Percentiles rank a stretch among this genome's conserved stretches.
Evolutionary conservation across 352 stramenopile species (phyloP).

Genomic region (Blastocystis sp.): DNA sequence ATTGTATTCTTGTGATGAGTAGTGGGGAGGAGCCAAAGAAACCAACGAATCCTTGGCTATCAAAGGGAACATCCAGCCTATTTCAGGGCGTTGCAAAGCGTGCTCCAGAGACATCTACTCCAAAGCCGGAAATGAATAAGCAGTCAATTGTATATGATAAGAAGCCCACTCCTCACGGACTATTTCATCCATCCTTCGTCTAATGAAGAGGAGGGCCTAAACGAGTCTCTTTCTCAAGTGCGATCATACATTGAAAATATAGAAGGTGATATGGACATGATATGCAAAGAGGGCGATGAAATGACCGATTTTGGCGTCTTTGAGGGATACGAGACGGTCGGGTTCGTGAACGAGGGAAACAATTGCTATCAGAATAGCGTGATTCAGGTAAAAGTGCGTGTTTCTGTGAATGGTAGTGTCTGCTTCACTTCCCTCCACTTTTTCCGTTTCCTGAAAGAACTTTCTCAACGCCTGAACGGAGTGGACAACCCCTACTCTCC

Average conservation of each 20-base stretch:
- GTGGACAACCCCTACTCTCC: constrained; percentile 46
- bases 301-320: constrained; percentile 4
- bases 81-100: not conserved
- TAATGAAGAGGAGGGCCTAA: not conserved
- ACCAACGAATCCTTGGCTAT: constrained; percentile 35
- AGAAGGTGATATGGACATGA: not conserved
- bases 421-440: constrained; percentile 46
- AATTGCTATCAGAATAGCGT: constrained; percentile 65
- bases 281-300: constrained; percentile 2
- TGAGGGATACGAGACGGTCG: constrained; percentile 29
- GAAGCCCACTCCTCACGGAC: not conserved
- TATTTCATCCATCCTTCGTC: not conserved
- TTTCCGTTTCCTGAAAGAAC: constrained; percentile 2
- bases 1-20: not conserved
- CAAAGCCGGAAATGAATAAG: not conserved
- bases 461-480: not conserved
- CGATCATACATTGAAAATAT: not conserved
- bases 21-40: not conserved
- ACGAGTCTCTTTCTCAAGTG: not conserved
- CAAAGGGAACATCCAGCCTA: constrained; percentile 37
- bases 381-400: constrained; percentile 7
- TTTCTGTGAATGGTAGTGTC: constrained; percentile 17
- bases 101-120: not conserved
- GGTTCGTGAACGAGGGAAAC: constrained; percentile 50
- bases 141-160: not conserved